Evolutionary conservation across 2,329 filamentous ascomycete species (phyloP).

Genomic region (Colletotrichum tabaci): DNA sequence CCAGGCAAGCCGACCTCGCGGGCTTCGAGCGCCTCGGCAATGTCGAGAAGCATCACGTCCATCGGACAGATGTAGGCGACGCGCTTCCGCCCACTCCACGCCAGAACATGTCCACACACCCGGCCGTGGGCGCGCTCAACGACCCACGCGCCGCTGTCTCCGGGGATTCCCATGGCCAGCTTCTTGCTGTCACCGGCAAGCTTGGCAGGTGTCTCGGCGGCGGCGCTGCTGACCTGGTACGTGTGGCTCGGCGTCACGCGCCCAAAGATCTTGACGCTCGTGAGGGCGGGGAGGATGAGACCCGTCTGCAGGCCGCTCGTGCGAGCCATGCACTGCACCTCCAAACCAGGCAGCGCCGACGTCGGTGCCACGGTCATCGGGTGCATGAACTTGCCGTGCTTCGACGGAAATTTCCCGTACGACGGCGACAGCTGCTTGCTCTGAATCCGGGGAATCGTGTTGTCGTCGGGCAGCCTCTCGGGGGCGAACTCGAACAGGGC

Average conservation of each 20-base stretch:
- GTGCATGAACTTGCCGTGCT: constrained; percentile 58
- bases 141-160: constrained; percentile 95
- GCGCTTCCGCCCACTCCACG: constrained; percentile 84
- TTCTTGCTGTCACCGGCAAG: constrained; percentile 41
- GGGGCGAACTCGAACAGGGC: constrained; percentile 86
- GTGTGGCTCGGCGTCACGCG: constrained; percentile 84
- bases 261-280: constrained; percentile 89
- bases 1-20: constrained; percentile 80
- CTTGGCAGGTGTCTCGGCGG: constrained; percentile 32
- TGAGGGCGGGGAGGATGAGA: constrained; percentile 82
- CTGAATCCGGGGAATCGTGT: constrained; percentile 71
- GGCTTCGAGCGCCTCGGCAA: constrained; percentile 83
- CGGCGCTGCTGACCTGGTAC: constrained; percentile 68
- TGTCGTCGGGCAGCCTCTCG: constrained; percentile 79
- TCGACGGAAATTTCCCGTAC: constrained; percentile 32
- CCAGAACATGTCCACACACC: constrained; percentile 91
- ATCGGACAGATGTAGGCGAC: constrained; percentile 96
- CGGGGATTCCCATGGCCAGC: constrained; percentile 77
- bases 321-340: constrained; percentile 90
- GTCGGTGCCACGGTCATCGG: constrained; percentile 73
- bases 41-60: constrained; percentile 90
- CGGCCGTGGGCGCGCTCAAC: constrained; percentile 84
- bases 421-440: constrained; percentile 29
- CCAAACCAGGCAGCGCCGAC: constrained; percentile 77
- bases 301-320: constrained; percentile 88